phyloP scores from a whole-genome alignment of 148 eudicot species.

The Amaranthus hypochondriacus region DNA sequence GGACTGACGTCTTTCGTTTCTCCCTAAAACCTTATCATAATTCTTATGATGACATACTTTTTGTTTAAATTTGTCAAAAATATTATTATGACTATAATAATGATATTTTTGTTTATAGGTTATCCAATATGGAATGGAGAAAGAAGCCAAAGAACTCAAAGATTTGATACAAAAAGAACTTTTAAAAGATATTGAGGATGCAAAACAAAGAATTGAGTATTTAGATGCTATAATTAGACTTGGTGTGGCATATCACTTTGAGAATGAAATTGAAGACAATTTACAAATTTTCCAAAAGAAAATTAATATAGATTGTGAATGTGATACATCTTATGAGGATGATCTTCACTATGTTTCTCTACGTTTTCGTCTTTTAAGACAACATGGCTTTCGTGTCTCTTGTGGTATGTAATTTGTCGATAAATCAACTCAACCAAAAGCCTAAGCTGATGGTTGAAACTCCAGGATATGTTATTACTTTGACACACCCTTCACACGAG shows the following conservation, averaged over 20 bases:
- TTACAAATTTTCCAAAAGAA: conserved; percentile 8
- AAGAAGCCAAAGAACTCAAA: background rate
- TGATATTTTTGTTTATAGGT: background rate
- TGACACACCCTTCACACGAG: too few species aligned
- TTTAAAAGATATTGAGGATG: background rate
- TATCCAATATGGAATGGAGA: background rate
- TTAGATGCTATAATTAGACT: conserved; percentile 8
- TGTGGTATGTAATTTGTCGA: conserved; percentile 19
- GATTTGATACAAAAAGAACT: conserved; percentile 4
- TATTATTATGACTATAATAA: too few species aligned
- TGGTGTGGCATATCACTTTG: conserved; percentile 21
- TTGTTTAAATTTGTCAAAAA: too few species aligned
- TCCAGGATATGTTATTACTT: too few species aligned
- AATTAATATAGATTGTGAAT: too few species aligned
- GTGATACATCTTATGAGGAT: background rate
- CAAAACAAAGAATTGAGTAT: conserved; percentile 1
- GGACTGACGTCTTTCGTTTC: too few species aligned
- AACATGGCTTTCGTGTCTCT: conserved; percentile 27
- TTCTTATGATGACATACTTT: too few species aligned
- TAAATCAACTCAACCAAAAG: too few species aligned
- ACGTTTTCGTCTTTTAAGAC: conserved; percentile 36
- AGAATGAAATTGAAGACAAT: conserved; percentile 9
- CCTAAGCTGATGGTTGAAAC: too few species aligned
- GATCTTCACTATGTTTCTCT: conserved; percentile 37
- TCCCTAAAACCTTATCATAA: too few species aligned